These are phyloP conservation scores for Cladochytrium replicatum DNA, from an alignment of 192 early-diverging fungal genomes.

Conservation along the genomic window DNA sequence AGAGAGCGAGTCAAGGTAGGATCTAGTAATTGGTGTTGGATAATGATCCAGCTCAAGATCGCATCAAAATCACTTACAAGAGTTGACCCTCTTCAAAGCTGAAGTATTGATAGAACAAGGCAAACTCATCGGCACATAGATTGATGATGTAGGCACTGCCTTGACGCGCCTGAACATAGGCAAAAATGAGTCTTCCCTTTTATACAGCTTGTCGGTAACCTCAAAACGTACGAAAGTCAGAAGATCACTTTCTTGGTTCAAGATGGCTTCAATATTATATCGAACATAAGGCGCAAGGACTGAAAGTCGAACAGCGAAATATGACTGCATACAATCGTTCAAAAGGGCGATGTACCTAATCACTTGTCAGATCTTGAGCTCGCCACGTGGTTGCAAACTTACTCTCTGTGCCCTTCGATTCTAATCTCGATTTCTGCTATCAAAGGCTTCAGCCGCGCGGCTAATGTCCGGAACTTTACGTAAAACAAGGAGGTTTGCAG, in stretches of 20 bases:
- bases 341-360: constrained; percentile 57
- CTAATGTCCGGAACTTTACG: constrained; percentile 68
- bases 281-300: constrained; percentile 58
- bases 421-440: constrained; percentile 69
- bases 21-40: constrained; percentile 23
- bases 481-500: constrained; percentile 52
- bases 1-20: constrained; percentile 65
- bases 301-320: constrained; percentile 61
- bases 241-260: not conserved
- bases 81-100: constrained; percentile 59
- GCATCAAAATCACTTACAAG: constrained; percentile 40
- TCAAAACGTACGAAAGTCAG: not conserved
- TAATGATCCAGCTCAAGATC: not conserved
- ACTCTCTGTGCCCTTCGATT: constrained; percentile 56
- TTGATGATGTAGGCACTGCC: constrained; percentile 79
- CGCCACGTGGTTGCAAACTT: constrained; percentile 14
- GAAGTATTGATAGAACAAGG: constrained; percentile 74
- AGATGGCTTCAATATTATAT: constrained; percentile 49
- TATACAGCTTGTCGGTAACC: too few relatives aligned
- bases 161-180: constrained; percentile 49
- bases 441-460: constrained; percentile 50
- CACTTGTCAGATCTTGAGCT: constrained; percentile 3
- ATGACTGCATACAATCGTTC: constrained; percentile 63
- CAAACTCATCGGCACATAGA: constrained; percentile 74
- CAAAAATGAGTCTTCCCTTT: too few relatives aligned